Base-by-base conservation (phyloP, 1,139 yeast species). In the Suhomyces maxii region DNA sequence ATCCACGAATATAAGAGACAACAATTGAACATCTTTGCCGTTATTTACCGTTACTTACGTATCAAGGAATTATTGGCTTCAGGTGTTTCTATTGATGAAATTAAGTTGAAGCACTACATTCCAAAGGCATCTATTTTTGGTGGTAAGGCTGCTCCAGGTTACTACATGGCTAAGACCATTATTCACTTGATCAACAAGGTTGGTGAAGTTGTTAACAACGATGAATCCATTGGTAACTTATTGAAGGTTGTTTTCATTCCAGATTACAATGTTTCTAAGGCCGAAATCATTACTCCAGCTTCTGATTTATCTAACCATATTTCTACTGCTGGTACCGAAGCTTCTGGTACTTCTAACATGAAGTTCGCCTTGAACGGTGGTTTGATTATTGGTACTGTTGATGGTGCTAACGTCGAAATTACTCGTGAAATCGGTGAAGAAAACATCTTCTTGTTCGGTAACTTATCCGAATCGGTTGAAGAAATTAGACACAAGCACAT, bases 321-420 rank as follows among this genome's bases (percentile, higher is more conserved):
- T 56, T 89, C 97, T n/a, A 90, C 97, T 41, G 97, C 97, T 9
- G 98, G 98, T 58, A 90, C 98, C 25, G 98, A 90, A 67, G 97
- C 96, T 26, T 86, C 95, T 1, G 97, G 97, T 65, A 90, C 98
- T 39, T 87, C 96, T 40, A 90, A 90, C 73, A 90, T 90, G 97
- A 91, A 90, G 72, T 90, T 90, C 64, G 96, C 90, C 30, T 73
- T 90, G 68, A 90, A 89, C 62, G 97, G 97, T 68, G 97, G 97
- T 44, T 78, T 91, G 55, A 88, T 90, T 56, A 85, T 90, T 58
- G 98, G 98, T 63, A 90, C 97, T 13, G 96, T 91, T 55, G 97
- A 91, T 64, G 97, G 98, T 63, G 97, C 97, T 53, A 91, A 90
- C 63, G 96, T 91, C 46, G 97, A 91, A 71, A 89, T 91, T 64